Percentiles rank a stretch among this genome's conserved stretches.
Conservation (phyloP, 352 stramenopile genomes). For the Peronospora farinosa region DNA sequence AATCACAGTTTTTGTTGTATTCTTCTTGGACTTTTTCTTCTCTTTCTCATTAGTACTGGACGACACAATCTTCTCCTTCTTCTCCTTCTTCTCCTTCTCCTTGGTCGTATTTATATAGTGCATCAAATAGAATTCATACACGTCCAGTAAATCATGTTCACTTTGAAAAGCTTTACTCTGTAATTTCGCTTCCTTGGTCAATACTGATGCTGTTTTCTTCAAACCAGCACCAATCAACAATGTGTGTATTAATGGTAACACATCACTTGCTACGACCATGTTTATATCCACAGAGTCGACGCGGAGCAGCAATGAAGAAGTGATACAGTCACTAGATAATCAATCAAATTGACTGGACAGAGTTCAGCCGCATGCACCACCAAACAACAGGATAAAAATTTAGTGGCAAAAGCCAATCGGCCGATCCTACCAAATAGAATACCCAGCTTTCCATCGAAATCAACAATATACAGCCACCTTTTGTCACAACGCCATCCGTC, state of each 20-base stretch:
- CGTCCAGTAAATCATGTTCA: slow-evolving; percentile 62
- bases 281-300: neutral
- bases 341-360: neutral
- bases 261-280: slow-evolving; percentile 60
- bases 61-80: neutral
- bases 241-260: slow-evolving; percentile 70
- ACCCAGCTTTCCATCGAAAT: too few relatives aligned
- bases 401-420: neutral
- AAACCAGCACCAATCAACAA: slow-evolving; percentile 60
- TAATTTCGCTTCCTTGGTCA: slow-evolving; percentile 73
- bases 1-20: slow-evolving; percentile 5
- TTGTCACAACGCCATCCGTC: too few relatives aligned
- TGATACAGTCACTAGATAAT: too few relatives aligned
- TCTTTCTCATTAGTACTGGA: slow-evolving; percentile 19
- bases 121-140: slow-evolving; percentile 67
- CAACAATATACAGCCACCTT: too few relatives aligned
- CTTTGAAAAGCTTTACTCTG: slow-evolving; percentile 47
- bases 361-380: neutral
- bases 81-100: slow-evolving; percentile 1
- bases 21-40: slow-evolving; percentile 17
- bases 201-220: slow-evolving; percentile 55
- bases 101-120: slow-evolving; percentile 53
- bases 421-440: too few relatives aligned
- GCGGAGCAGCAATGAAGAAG: too few relatives aligned
- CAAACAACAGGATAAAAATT: neutral